phyloP scores from a whole-genome alignment of 2,329 filamentous ascomycete species.

The Neonectria faginata region DNA sequence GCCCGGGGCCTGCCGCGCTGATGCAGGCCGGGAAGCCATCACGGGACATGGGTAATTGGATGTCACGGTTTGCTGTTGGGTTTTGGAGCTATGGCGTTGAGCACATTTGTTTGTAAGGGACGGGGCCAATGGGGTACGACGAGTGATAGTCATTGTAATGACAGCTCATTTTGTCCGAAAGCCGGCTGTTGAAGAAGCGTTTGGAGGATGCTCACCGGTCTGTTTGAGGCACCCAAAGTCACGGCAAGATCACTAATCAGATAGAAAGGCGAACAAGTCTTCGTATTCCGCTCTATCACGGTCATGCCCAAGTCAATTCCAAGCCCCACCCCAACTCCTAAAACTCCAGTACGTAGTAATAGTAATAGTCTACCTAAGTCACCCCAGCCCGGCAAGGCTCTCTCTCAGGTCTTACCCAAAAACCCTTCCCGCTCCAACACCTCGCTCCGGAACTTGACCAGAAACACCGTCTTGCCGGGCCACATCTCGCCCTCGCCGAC shows the following conservation, averaged over 20 bases:
- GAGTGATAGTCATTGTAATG: too few relatives aligned
- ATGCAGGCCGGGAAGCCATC: not conserved
- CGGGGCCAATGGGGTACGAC: not conserved
- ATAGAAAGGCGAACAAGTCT: not conserved
- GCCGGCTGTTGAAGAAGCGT: not conserved
- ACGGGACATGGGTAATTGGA: not conserved
- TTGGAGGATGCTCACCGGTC: not conserved
- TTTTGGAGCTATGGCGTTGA: slow-evolving; percentile 33
- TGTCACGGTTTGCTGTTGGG: not conserved
- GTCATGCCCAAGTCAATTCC: slow-evolving; percentile 19
- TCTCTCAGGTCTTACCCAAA: slow-evolving; percentile 68
- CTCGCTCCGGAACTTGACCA: slow-evolving; percentile 91
- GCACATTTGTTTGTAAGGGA: slow-evolving; percentile 1
- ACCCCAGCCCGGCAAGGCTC: not conserved
- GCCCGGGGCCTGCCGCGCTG: slow-evolving; percentile 37
- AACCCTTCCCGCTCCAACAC: slow-evolving; percentile 93
- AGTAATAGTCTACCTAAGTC: not conserved
- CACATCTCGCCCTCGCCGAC: slow-evolving; percentile 83
- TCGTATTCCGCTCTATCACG: slow-evolving; percentile 18
- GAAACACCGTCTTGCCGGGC: slow-evolving; percentile 95
- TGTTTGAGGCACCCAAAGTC: not conserved
- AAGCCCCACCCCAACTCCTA: slow-evolving; percentile 31
- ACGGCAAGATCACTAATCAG: not conserved
- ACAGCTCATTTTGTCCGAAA: not conserved
- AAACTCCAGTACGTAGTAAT: slow-evolving; percentile 37